Evolutionary conservation across 345 rosid genomes (phyloP), one percentile per base, ranked within the genome.

Genomic region (Brassica rapa): DNA sequence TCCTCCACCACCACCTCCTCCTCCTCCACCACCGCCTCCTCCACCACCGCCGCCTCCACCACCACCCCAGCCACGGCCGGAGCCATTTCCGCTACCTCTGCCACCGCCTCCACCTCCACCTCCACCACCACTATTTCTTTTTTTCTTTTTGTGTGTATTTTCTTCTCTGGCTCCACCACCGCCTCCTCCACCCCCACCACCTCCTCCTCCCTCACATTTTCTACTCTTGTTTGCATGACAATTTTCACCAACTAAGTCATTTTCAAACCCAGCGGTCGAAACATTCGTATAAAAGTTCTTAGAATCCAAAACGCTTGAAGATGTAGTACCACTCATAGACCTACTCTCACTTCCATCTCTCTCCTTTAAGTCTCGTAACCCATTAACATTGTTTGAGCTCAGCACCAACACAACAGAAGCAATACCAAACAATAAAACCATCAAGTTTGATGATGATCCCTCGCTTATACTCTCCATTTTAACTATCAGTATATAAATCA

Each of bases 381-480:
- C 90, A 74, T 67, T 3, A 73, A 79, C 86, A 60, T 68, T 66
- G 46, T 71, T 67, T 16, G 84, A 71, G 81, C 83, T 65, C 53
- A 80, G 64, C 43, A 37, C 11, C 41, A 71, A 43, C 57, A 73
- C 61, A 51, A 55, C 32, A 77, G 8, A 78, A 65, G 46, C 37
- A 65, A 71, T 30, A 56, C 37, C 62, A 32, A 77, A 70, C 61
- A 78, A 78, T 59, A 65, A 71, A 55, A 56, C 3, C n/a, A 65
- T 2, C 60, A 56, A 56, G 3, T 57, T 78, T 5, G 76, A 78
- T 23, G 21, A 76, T 64, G 66, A 24, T 70, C 71, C 30, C 62
- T 78, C 77, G 46, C 53, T 71, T 39, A 66, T 0, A 63, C 62
- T 65, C 72, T 56, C 62, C 81, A 71, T 65, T 41, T 72, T 32